Percentiles rank a stretch among this genome's conserved stretches.
Conservation (phyloP, 2,329 filamentous ascomycete species). For the Diaporthe ilicicola region DNA sequence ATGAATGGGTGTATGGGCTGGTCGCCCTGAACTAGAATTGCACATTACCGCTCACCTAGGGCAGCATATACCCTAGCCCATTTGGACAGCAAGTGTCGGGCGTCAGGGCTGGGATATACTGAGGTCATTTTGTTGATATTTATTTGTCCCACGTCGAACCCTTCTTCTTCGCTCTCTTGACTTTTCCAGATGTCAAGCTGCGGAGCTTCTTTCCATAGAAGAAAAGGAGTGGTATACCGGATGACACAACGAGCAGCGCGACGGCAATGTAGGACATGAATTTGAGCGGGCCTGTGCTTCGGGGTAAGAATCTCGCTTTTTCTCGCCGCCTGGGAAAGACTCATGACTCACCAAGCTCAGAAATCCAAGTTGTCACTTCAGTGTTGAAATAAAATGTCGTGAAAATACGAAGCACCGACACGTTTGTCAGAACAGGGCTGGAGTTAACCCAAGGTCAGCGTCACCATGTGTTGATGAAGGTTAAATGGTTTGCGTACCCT, state of each 20-base stretch:
- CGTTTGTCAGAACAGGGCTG: slow-evolving; percentile 42
- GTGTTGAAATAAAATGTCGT: slow-evolving; percentile 41
- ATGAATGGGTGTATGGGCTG: too few relatives aligned
- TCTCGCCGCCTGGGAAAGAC: too few relatives aligned
- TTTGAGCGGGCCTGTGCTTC: background rate
- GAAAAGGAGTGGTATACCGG: slow-evolving; percentile 42
- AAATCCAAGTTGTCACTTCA: slow-evolving; percentile 39
- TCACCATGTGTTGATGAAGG: background rate
- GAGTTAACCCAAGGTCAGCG: background rate
- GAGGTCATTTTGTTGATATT: background rate
- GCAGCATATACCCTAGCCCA: too few relatives aligned
- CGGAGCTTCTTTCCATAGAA: slow-evolving; percentile 39
- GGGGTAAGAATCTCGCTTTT: background rate
- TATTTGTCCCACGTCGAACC: background rate
- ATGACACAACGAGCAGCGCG: slow-evolving; percentile 36
- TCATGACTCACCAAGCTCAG: slow-evolving; percentile 24
- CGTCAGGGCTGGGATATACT: background rate
- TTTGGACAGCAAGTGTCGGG: too few relatives aligned
- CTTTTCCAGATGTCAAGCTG: slow-evolving; percentile 41
- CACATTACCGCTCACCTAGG: too few relatives aligned
- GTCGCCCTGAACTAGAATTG: too few relatives aligned
- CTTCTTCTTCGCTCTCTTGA: slow-evolving; percentile 22
- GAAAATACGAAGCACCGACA: slow-evolving; percentile 41
- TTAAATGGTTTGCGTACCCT: slow-evolving; percentile 9
- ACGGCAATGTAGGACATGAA: slow-evolving; percentile 19